phyloP scores from a whole-genome alignment of 805 yeast genomes.

The Hanseniaspora hatyaiensis region DNA sequence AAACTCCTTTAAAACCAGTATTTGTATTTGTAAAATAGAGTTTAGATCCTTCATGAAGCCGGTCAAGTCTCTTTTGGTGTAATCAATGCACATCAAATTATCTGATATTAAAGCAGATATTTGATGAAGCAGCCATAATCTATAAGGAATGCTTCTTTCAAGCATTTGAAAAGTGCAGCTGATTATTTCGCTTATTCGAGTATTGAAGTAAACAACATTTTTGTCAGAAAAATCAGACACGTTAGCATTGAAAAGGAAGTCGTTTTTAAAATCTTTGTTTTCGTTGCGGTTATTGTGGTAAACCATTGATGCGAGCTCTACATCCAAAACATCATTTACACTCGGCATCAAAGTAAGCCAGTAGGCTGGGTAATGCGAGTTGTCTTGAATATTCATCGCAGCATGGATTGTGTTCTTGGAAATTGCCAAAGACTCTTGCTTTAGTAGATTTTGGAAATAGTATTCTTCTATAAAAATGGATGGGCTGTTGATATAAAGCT shows the following conservation, averaged over 20 bases:
- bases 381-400: constrained; percentile 17
- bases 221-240: neutral
- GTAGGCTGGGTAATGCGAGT: constrained; percentile 16
- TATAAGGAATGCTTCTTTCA: constrained; percentile 10
- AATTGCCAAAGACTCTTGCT: constrained; percentile 13
- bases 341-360: constrained; percentile 14
- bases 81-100: constrained; percentile 10
- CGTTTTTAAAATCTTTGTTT: neutral
- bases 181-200: neutral
- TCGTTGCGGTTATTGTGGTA: neutral
- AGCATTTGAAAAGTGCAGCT: neutral
- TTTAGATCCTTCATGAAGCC: constrained; percentile 6
- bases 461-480: constrained; percentile 22
- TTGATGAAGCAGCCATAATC: constrained; percentile 15
- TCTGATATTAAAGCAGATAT: constrained; percentile 6
- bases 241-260: neutral
- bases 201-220: neutral
- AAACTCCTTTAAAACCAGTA: constrained; percentile 8
- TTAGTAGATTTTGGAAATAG: constrained; percentile 19
- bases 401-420: constrained; percentile 17
- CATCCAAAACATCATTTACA: neutral
- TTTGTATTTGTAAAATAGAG: constrained; percentile 3
- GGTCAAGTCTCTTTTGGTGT: constrained; percentile 1
- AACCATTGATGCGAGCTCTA: neutral
- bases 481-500: constrained; percentile 20